Conservation (phyloP, 345 rosid species). For the Salix viminalis region DNA sequence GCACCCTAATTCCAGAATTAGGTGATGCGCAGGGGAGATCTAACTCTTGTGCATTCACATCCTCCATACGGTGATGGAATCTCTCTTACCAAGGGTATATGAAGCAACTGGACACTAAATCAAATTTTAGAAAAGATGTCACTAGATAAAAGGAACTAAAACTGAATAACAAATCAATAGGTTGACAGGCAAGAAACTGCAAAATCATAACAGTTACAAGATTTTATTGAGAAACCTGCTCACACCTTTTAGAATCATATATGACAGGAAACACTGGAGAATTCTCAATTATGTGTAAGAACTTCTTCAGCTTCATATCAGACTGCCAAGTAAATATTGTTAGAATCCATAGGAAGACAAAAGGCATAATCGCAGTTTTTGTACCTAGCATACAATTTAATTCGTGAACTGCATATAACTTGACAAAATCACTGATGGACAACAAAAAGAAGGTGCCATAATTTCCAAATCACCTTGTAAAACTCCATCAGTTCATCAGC, state of each 20-base stretch:
- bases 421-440: neutral
- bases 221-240: slow-evolving; percentile 9
- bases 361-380: neutral
- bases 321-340: slow-evolving; percentile 42
- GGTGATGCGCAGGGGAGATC: neutral
- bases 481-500: slow-evolving; percentile 74
- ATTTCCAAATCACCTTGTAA: slow-evolving; percentile 50
- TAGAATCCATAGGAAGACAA: slow-evolving; percentile 2
- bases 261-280: slow-evolving; percentile 84
- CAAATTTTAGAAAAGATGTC: neutral
- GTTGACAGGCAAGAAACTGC: neutral
- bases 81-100: neutral
- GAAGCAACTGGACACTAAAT: neutral
- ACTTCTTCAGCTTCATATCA: slow-evolving; percentile 87
- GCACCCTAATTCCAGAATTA: neutral
- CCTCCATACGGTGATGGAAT: neutral
- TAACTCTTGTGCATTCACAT: neutral
- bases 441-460: neutral
- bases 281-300: slow-evolving; percentile 78
- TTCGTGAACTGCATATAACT: neutral
- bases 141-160: neutral
- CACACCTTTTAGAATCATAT: slow-evolving; percentile 69
- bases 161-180: neutral
- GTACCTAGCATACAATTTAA: neutral
- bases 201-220: neutral